Evolutionary conservation across 2,329 filamentous ascomycete genomes (phyloP).

Genomic region (Colletotrichum kahawae): DNA sequence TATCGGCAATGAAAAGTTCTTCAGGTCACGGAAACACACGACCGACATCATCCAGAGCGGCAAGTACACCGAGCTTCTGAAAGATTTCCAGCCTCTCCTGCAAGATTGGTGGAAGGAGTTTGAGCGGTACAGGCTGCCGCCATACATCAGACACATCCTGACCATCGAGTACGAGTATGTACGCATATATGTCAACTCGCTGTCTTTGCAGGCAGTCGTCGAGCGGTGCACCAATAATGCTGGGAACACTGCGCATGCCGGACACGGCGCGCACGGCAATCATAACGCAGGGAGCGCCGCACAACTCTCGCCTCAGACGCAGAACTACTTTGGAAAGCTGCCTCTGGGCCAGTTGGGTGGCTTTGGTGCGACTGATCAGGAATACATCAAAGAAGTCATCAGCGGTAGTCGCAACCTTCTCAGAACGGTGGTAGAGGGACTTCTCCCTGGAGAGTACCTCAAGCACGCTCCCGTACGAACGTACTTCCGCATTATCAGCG

Average conservation of each 20-base stretch:
- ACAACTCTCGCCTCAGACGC: conserved; percentile 66
- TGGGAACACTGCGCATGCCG: conserved; percentile 42
- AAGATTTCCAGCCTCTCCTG: conserved; percentile 81
- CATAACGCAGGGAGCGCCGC: conserved; percentile 41
- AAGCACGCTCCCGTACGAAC: conserved; percentile 84
- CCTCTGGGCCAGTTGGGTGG: conserved; percentile 68
- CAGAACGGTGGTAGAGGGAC: conserved; percentile 75
- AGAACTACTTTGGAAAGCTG: conserved; percentile 68
- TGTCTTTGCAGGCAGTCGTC: conserved; percentile 92
- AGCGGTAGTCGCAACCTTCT: conserved; percentile 80
- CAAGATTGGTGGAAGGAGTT: conserved; percentile 82
- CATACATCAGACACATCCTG: conserved; percentile 75
- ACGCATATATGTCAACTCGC: conserved; percentile 90
- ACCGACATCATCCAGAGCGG: conserved; percentile 87
- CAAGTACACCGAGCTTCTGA: conserved; percentile 80
- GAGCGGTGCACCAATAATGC: conserved; percentile 87
- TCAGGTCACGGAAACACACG: conserved; percentile 85
- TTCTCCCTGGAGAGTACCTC: conserved; percentile 76
- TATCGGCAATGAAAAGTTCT: conserved; percentile 85
- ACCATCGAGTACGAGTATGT: conserved; percentile 96
- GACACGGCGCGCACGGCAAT: conserved; percentile 31
- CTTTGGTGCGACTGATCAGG: conserved; percentile 70
- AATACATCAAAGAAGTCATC: conserved; percentile 78
- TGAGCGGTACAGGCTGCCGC: conserved; percentile 74
- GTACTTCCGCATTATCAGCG: conserved; percentile 86